Percentiles rank a stretch among this genome's conserved stretches.
phyloP scores from a whole-genome alignment of 257 asterid species.

The Oldenlandia corymbosa region DNA sequence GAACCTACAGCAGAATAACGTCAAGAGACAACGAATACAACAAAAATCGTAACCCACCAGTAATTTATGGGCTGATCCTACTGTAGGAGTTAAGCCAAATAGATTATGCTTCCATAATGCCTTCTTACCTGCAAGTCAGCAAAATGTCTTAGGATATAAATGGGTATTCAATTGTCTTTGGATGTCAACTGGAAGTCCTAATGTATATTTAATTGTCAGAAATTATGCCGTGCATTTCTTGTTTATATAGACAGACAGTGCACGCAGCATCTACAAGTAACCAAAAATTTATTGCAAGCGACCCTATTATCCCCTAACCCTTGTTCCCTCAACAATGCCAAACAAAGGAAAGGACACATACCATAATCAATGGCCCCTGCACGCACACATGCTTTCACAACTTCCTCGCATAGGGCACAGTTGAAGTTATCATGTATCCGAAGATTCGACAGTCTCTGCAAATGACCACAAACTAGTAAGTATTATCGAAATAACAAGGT shows the following conservation, averaged over 20 bases:
- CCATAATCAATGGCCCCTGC: constrained; percentile 76
- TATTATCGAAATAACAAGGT: not conserved
- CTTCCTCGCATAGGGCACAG: constrained; percentile 77
- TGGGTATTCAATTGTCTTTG: no score
- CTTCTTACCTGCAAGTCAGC: constrained; percentile 52
- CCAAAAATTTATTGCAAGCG: not conserved
- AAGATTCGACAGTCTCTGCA: constrained; percentile 90
- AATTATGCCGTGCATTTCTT: not conserved
- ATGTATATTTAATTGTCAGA: not conserved
- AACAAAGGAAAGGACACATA: constrained; percentile 21
- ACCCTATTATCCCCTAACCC: not conserved
- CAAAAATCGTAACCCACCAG: constrained; percentile 42
- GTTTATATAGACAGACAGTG: not conserved
- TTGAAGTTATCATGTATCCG: constrained; percentile 69
- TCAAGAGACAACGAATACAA: not conserved
- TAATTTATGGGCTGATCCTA: constrained; percentile 79
- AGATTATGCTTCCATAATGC: constrained; percentile 66
- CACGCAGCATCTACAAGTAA: not conserved
- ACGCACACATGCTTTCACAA: constrained; percentile 81
- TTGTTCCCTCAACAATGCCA: not conserved
- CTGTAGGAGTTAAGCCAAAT: constrained; percentile 63
- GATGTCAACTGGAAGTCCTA: no score
- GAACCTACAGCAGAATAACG: not conserved
- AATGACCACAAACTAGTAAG: not conserved
- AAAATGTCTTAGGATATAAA: not conserved